These are phyloP conservation scores for Stenogyne calaminthoides DNA, from an alignment of 305 asterid species.

Conservation along the genomic window DNA sequence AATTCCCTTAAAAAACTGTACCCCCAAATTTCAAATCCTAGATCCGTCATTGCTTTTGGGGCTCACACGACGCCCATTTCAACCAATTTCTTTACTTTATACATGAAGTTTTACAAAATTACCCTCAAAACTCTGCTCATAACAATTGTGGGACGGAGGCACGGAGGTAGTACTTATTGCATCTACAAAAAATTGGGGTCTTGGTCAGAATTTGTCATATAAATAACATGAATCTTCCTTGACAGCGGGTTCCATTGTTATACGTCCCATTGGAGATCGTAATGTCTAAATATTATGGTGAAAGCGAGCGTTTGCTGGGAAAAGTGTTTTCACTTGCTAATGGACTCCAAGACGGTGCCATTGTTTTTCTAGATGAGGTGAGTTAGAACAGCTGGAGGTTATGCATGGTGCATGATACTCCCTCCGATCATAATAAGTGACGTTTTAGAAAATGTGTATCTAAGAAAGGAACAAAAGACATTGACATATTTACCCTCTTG, in stretches of 20 bases:
- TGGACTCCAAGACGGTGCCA: conserved; percentile 80
- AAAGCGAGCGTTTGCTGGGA: conserved; percentile 92
- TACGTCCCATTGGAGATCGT: conserved; percentile 93
- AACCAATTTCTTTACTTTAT: too few relatives aligned
- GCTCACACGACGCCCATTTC: too few relatives aligned
- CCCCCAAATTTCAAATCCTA: too few relatives aligned
- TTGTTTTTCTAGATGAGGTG: conserved; percentile 95
- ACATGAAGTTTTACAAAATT: too few relatives aligned
- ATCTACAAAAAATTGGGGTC: conserved; percentile 14
- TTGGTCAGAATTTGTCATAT: conserved; percentile 22
- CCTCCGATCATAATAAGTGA: too few relatives aligned
- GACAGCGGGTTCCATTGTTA: conserved; percentile 83
- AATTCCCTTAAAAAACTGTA: too few relatives aligned
- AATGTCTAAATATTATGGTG: conserved; percentile 94
- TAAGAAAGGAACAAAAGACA: too few relatives aligned
- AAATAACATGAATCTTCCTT: conserved; percentile 16
- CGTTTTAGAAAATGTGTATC: too few relatives aligned
- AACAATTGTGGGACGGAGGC: too few relatives aligned
- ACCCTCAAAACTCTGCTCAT: too few relatives aligned
- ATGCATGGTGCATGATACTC: conserved; percentile 11
- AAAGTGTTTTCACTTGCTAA: conserved; percentile 94
- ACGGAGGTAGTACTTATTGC: background rate
- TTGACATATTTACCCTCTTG: too few relatives aligned
- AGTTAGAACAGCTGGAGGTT: conserved; percentile 15
- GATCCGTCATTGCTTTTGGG: too few relatives aligned